Evolutionary conservation across 495 filamentous ascomycete species (phyloP), one percentile per base, ranked within the genome.

Genomic region (Aspergillus olivimuriae): DNA sequence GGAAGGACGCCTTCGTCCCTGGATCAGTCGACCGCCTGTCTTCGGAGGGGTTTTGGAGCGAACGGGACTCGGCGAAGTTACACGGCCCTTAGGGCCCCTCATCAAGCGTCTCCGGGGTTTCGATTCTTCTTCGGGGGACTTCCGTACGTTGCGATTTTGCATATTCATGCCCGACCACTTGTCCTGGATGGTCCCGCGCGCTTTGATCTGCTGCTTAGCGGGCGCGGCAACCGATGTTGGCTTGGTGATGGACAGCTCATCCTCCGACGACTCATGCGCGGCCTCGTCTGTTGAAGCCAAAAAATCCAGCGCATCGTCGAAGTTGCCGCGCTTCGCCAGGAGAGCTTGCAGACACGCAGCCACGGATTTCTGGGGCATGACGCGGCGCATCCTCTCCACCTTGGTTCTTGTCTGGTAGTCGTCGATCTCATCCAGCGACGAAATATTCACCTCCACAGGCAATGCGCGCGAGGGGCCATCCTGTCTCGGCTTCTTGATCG

Each of bases 191-290:
- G 73, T 72, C 4, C 65, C 65, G 9, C 76, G 73, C 17, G 72
- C 70, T 51, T 81, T 82, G 50, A 85, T 70, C 35, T 80, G 66
- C 48, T 77, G 73, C 48, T 82, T 78, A n/a, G 71, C 74, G 8
- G 57, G 37, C 35, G 51, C 52, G 8, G 51, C 40, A 14, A 52
- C 35, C 9, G 58, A 42, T 1, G 47, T 39, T 33, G 34, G 31
- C n/a, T 38, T 41, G n/a, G 21, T 39, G 17, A 35, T 38, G 19
- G 23, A 57, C 46, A 73, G 37, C 36, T 73, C 69, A 47, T 73
- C 69, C 8, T 70, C 66, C 0, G 68, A 73, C 1, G 59, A 66
- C 5, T 23, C 51, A 16, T 44, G 21, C 2, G 31, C 35, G 4
- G 36, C 21, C 18, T 61, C 50, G 8, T 63, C 55, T 4, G 30